phyloP scores from a whole-genome alignment of 2,329 filamentous ascomycete genomes.

The Claviceps purpurea region DNA sequence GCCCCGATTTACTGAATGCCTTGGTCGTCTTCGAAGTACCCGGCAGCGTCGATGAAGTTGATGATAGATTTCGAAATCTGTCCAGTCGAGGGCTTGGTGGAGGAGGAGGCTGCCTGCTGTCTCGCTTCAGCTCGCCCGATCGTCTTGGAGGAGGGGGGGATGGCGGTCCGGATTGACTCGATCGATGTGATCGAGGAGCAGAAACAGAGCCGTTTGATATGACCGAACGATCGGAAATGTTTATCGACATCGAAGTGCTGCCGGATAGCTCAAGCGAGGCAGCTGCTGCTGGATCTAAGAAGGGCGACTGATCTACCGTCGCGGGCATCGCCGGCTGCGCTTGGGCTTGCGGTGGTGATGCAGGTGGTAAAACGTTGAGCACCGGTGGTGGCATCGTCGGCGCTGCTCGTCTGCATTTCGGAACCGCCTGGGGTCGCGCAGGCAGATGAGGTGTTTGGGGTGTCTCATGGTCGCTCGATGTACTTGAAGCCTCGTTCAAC shows the following conservation, averaged over 20 bases:
- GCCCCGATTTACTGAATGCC: conserved; percentile 8
- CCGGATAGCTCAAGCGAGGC: conserved; percentile 27
- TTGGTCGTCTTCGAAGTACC: conserved; percentile 7
- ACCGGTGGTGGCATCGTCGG: conserved; percentile 39
- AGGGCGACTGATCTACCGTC: conserved; percentile 28
- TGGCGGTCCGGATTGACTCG: conserved; percentile 37
- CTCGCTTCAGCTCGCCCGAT: conserved; percentile 43
- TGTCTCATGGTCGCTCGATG: conserved; percentile 11
- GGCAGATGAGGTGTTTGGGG: conserved; percentile 12
- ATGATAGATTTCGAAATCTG: conserved; percentile 36
- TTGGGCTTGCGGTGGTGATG: conserved; percentile 47
- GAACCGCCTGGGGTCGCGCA: conserved; percentile 11
- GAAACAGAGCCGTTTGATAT: conserved; percentile 32
- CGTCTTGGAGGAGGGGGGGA: conserved; percentile 51
- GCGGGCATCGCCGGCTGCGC: conserved; percentile 20
- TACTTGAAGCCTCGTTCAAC: conserved; percentile 8
- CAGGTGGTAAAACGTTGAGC: conserved; percentile 56
- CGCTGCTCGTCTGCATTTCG: conserved; percentile 12
- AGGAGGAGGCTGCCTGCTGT: conserved; percentile 36
- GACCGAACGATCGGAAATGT: conserved; percentile 40
- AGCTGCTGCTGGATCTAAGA: conserved; percentile 34
- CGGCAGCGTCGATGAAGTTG: conserved; percentile 8
- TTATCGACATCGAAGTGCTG: conserved; percentile 32
- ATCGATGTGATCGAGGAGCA: conserved; percentile 30
- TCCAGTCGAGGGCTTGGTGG: conserved; percentile 71